These are phyloP conservation scores for Fusarium sterilihyphosum DNA, from an alignment of 2,329 filamentous ascomycete genomes.

Conservation along the genomic window DNA sequence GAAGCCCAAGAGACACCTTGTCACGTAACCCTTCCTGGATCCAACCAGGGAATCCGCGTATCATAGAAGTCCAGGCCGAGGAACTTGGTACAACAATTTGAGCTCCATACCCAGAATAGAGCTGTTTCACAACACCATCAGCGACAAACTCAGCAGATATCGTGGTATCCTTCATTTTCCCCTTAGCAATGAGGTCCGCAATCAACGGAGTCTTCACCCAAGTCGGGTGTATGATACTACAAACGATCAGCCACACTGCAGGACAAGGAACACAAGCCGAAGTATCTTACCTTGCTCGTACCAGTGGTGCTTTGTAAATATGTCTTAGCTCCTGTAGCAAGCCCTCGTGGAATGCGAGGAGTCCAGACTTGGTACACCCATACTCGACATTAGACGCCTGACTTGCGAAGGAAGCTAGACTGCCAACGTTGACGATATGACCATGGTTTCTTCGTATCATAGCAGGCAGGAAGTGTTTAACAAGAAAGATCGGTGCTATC, in stretches of 20 bases:
- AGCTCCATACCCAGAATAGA: not conserved
- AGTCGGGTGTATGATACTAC: not conserved
- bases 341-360: not conserved
- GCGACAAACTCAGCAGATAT: not conserved
- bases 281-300: not conserved
- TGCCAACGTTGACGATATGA: not conserved
- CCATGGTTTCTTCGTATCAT: not conserved
- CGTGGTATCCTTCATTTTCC: not conserved
- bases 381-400: not conserved
- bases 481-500: not conserved
- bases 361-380: not conserved
- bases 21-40: not conserved
- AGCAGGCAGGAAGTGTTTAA: not conserved
- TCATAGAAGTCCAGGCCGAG: not conserved
- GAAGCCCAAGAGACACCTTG: not conserved
- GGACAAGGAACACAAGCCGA: accelerated
- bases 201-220: not conserved
- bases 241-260: not conserved
- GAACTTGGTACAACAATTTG: not conserved
- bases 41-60: not conserved
- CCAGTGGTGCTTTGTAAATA: not conserved
- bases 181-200: not conserved
- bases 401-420: not conserved
- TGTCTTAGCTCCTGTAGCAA: not conserved
- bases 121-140: not conserved